Percentiles rank a stretch among this genome's conserved stretches.
These are phyloP conservation scores for Cicer bijugum DNA, from an alignment of 306 rosid species.

Conservation along the genomic window DNA sequence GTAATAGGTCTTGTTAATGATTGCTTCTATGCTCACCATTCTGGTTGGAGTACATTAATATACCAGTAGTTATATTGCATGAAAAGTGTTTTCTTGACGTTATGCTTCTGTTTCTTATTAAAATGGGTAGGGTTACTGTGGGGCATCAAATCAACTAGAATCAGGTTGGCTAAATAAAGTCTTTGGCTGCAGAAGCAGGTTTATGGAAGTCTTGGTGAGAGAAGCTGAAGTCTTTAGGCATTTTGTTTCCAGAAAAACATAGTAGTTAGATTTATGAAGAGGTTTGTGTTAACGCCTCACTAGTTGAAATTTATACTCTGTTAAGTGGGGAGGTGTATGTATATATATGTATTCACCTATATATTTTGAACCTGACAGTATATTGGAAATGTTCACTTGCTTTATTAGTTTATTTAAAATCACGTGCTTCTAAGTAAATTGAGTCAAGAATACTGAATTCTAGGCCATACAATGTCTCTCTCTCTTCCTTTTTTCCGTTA, in stretches of 20 bases:
- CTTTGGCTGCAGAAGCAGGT: slow-evolving; percentile 1
- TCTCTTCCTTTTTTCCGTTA: too few species aligned
- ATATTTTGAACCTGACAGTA: too few species aligned
- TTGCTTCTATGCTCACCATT: slow-evolving; percentile 37
- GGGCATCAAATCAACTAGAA: slow-evolving; percentile 19
- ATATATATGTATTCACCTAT: background rate
- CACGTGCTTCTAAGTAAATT: too few species aligned
- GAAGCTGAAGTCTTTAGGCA: slow-evolving; percentile 3
- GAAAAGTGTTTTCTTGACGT: slow-evolving; percentile 18
- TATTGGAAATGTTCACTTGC: too few species aligned
- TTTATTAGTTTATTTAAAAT: too few species aligned
- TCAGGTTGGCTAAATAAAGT: slow-evolving; percentile 25
- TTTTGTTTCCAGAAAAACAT: background rate
- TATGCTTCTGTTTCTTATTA: slow-evolving; percentile 13
- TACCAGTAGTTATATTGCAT: slow-evolving; percentile 31
- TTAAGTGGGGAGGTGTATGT: background rate
- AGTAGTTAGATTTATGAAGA: slow-evolving; percentile 6
- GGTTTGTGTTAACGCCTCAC: background rate
- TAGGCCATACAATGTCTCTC: too few species aligned
- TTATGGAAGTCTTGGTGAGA: background rate
- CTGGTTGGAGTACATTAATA: slow-evolving; percentile 11
- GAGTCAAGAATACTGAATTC: too few species aligned
- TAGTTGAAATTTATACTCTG: background rate
- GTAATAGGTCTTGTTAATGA: slow-evolving; percentile 26
- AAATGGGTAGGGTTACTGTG: slow-evolving; percentile 30